These are phyloP conservation scores for Fusarium sp. DNA, from an alignment of 2,329 filamentous ascomycete genomes.

Conservation along the genomic window DNA sequence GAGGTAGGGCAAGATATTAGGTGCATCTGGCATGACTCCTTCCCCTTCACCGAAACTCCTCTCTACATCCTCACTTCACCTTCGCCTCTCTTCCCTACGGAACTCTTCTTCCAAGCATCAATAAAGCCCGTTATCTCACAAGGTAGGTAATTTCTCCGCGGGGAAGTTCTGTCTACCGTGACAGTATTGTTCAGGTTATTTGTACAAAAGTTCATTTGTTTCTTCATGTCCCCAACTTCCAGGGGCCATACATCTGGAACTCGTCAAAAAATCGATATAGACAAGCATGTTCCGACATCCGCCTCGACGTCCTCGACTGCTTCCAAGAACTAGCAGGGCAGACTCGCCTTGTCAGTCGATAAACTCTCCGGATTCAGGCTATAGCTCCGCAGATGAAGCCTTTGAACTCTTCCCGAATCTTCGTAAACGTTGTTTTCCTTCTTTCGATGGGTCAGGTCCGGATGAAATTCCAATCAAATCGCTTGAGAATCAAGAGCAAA, in stretches of 20 bases:
- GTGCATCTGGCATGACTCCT: slow-evolving; percentile 32
- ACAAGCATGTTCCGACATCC: slow-evolving; percentile 22
- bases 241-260: not conserved
- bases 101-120: slow-evolving; percentile 34
- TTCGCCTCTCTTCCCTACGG: slow-evolving; percentile 32
- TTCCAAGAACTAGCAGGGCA: slow-evolving; percentile 2
- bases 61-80: slow-evolving; percentile 19
- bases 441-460: slow-evolving; percentile 34
- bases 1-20: not conserved
- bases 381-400: slow-evolving; percentile 41
- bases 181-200: slow-evolving; percentile 24
- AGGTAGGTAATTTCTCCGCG: slow-evolving; percentile 3
- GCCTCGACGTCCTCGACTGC: slow-evolving; percentile 8
- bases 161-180: slow-evolving; percentile 2
- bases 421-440: slow-evolving; percentile 1
- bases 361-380: slow-evolving; percentile 45
- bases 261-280: not conserved
- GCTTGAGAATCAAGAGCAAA: not conserved
- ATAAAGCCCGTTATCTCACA: slow-evolving; percentile 22
- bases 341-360: not conserved
- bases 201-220: slow-evolving; percentile 36
- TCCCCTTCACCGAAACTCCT: slow-evolving; percentile 18
- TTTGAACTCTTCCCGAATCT: not conserved
- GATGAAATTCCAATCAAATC: not conserved
- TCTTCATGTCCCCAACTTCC: not conserved